These are phyloP conservation scores for Quercus alba DNA, from an alignment of 306 rosid genomes.

Conservation along the genomic window DNA sequence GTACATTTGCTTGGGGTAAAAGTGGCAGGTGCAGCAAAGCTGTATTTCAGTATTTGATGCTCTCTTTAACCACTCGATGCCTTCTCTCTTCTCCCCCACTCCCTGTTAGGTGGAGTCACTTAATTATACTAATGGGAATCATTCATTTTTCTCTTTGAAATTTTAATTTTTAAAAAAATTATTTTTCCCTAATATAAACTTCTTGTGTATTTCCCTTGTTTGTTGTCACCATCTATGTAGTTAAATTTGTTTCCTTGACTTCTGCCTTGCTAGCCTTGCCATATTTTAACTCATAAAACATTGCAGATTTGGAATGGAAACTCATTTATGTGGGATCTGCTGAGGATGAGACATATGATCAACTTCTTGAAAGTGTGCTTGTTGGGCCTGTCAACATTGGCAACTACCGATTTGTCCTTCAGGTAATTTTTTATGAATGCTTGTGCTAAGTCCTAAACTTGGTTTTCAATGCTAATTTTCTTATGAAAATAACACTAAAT, in stretches of 20 bases:
- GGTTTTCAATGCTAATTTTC: conserved; percentile 2
- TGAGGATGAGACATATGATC: conserved; percentile 93
- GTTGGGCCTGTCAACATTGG: conserved; percentile 97
- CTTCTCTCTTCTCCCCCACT: neutral
- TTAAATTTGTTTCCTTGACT: neutral
- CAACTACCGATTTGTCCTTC: conserved; percentile 83
- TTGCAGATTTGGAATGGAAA: conserved; percentile 90
- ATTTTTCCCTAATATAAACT: neutral
- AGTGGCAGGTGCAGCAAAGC: neutral
- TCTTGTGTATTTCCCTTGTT: neutral
- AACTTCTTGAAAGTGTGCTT: conserved; percentile 82
- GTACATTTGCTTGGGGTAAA: neutral
- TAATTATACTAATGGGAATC: neutral
- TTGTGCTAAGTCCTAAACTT: neutral
- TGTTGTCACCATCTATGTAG: neutral
- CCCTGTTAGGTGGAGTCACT: neutral
- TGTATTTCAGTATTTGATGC: neutral
- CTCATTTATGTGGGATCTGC: conserved; percentile 94
- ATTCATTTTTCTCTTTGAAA: neutral
- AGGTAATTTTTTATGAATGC: conserved; percentile 41
- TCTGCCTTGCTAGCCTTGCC: too few species aligned
- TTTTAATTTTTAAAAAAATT: neutral
- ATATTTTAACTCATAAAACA: too few species aligned
- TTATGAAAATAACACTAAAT: neutral
- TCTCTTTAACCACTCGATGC: neutral